phyloP scores from a whole-genome alignment of 352 stramenopile genomes.

The Phytophthora agathidicida region DNA sequence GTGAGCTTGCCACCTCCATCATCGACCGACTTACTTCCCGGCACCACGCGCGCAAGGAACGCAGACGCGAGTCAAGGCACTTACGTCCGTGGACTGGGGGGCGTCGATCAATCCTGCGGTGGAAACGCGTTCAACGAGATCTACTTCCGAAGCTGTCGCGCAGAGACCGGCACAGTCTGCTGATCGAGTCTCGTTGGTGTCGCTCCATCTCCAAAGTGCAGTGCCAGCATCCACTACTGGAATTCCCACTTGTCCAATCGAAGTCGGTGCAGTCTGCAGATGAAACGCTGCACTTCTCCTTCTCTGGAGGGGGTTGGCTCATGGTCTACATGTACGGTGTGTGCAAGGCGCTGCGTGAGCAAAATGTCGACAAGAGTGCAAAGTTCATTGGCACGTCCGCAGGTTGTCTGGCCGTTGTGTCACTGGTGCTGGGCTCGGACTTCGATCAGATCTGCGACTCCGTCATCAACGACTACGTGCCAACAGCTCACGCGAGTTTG shows the following conservation, averaged over 20 bases:
- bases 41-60: conserved; percentile 7
- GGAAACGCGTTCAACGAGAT: conserved; percentile 6
- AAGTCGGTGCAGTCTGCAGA: background rate
- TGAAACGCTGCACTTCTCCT: conserved; percentile 43
- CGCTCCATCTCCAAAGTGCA: background rate
- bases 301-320: conserved; percentile 60
- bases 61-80: background rate
- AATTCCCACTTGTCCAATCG: background rate
- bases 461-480: conserved; percentile 48
- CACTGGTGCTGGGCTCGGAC: conserved; percentile 44
- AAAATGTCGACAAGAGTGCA: conserved; percentile 40
- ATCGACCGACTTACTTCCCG: conserved; percentile 22
- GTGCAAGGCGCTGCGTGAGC: conserved; percentile 55
- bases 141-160: conserved; percentile 8
- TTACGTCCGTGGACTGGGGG: conserved; percentile 10
- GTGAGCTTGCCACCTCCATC: conserved; percentile 5
- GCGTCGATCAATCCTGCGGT: conserved; percentile 9
- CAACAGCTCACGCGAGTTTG: conserved; percentile 30
- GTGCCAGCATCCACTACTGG: background rate
- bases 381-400: conserved; percentile 52
- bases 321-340: conserved; percentile 70
- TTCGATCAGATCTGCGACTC: conserved; percentile 54
- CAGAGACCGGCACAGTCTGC: conserved; percentile 1
- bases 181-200: conserved; percentile 5
- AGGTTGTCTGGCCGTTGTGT: conserved; percentile 49